Percentiles rank a stretch among this genome's conserved stretches.
phyloP scores from a whole-genome alignment of 148 eudicot genomes.

The Linanthus parryae region DNA sequence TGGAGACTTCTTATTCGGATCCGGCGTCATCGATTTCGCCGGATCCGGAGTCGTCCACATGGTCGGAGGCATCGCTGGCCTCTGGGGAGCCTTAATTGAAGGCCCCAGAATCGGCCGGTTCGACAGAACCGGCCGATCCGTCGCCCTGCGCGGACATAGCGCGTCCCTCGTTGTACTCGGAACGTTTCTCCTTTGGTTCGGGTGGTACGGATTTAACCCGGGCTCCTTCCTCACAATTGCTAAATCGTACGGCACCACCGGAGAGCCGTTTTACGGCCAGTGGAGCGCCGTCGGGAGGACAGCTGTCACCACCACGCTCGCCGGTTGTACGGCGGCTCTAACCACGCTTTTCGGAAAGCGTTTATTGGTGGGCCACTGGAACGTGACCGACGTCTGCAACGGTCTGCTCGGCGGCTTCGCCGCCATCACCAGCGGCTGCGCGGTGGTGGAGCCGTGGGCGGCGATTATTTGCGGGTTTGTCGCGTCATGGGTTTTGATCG shows the following conservation, averaged over 20 bases:
- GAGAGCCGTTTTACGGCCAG: constrained; percentile 24
- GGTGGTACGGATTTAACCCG: constrained; percentile 45
- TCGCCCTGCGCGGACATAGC: constrained; percentile 27
- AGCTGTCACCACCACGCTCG: constrained; percentile 47
- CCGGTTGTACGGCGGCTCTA: constrained; percentile 36
- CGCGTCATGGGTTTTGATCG: constrained; percentile 37
- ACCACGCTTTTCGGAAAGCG: constrained; percentile 34
- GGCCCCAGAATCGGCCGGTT: constrained; percentile 38
- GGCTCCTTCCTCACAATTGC: constrained; percentile 33
- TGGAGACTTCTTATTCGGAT: constrained; percentile 21
- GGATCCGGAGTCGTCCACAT: constrained; percentile 49
- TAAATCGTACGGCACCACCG: constrained; percentile 20
- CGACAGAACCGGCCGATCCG: constrained; percentile 27
- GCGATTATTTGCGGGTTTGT: constrained; percentile 40
- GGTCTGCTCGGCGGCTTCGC: constrained; percentile 42
- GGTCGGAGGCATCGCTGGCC: constrained; percentile 43
- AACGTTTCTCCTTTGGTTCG: constrained; percentile 40
- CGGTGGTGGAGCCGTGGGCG: constrained; percentile 45
- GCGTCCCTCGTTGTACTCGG: constrained; percentile 35
- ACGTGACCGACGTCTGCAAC: constrained; percentile 33
- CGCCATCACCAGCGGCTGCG: constrained; percentile 38
- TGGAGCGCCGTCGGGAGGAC: constrained; percentile 44
- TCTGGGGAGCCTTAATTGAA: constrained; percentile 38
- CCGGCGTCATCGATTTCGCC: constrained; percentile 39
- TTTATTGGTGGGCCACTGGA: constrained; percentile 35